Evolutionary conservation across 225 moss, liverwort and hornwort genomes (phyloP).

Genomic region (Pseudoscleropodium purum): DNA sequence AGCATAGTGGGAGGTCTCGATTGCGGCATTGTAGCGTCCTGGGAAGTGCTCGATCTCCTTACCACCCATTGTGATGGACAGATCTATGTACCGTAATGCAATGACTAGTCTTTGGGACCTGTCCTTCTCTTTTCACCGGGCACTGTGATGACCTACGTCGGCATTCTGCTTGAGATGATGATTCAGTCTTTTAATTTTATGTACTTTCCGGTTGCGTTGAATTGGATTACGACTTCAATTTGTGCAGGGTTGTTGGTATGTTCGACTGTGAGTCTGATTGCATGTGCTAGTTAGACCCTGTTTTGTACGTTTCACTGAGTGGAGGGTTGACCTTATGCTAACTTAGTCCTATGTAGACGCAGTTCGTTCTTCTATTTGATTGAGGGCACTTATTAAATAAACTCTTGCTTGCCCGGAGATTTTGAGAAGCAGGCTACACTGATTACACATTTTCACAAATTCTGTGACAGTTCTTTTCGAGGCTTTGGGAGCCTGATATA

Average conservation of each 20-base stretch:
- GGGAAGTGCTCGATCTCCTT: conserved; percentile 1
- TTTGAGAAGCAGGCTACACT: not conserved
- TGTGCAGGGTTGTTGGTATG: not conserved
- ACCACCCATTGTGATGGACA: not conserved
- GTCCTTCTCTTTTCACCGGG: not conserved
- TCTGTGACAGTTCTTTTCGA: not conserved
- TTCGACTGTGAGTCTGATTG: not conserved
- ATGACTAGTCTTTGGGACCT: not conserved
- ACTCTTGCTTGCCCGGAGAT: not conserved
- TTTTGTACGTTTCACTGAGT: not conserved
- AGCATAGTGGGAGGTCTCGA: not conserved
- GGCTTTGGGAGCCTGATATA: not conserved
- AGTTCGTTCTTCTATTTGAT: not conserved
- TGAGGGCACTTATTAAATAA: not conserved
- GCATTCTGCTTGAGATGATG: not conserved
- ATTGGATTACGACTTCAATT: not conserved
- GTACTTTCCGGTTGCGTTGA: not conserved
- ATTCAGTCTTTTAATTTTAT: not conserved
- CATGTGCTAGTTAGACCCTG: not conserved
- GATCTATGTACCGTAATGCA: not conserved
- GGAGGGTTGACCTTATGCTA: not conserved
- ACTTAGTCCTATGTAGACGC: no score
- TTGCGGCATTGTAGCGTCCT: not conserved
- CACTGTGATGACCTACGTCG: not conserved
- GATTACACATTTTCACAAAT: no score